These are phyloP conservation scores for Plantago ovata DNA, from an alignment of 257 asterid species.

Conservation along the genomic window DNA sequence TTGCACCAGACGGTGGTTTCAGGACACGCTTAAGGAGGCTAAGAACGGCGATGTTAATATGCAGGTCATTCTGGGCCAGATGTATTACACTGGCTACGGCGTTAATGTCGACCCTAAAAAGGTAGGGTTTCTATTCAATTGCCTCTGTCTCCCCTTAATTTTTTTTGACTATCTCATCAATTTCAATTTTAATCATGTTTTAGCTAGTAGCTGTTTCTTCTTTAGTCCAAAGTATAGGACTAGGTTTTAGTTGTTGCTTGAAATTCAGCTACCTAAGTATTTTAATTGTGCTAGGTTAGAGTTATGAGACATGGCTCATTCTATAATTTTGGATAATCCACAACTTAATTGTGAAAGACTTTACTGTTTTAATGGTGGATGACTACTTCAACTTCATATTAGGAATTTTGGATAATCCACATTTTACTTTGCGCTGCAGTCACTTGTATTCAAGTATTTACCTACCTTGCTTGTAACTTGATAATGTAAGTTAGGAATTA, in stretches of 20 bases:
- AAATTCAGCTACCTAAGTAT: neutral
- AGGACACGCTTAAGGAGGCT: conserved; percentile 73
- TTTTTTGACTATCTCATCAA: neutral
- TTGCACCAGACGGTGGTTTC: conserved; percentile 66
- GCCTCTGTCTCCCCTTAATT: neutral
- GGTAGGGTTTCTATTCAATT: conserved; percentile 26
- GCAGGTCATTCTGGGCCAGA: conserved; percentile 79
- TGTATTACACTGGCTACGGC: conserved; percentile 68
- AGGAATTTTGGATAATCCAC: too few species aligned
- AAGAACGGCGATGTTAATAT: conserved; percentile 62
- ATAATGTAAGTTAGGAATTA: too few species aligned
- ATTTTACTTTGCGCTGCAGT: too few species aligned
- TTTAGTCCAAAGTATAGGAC: too few species aligned
- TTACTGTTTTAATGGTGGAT: too few species aligned
- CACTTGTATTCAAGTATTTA: too few species aligned
- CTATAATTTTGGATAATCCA: neutral
- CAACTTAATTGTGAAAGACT: too few species aligned
- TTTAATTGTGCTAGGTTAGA: too few species aligned
- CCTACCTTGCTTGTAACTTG: too few species aligned
- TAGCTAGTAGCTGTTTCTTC: neutral
- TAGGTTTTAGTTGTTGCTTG: neutral
- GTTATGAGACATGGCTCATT: neutral
- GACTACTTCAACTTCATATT: too few species aligned
- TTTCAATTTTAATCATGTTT: neutral
- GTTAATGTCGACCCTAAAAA: conserved; percentile 47